Evolutionary conservation across 768 basidiomycete species (phyloP).

Genomic region (Trametes coccinea): DNA sequence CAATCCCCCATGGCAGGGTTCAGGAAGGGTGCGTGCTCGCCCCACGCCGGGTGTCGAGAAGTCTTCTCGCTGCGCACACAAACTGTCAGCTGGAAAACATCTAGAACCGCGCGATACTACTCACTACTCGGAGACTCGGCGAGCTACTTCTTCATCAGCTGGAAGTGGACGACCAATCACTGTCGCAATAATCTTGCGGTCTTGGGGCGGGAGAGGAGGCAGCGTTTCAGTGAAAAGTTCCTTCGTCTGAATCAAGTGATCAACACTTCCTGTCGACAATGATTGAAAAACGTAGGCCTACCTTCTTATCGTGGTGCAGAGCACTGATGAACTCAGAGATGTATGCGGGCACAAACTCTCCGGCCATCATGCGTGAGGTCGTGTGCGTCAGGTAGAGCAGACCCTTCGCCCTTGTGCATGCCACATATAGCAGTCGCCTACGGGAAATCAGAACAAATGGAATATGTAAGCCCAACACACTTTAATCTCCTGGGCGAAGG

Average conservation of each 20-base stretch:
- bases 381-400: constrained; percentile 62
- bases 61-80: constrained; percentile 1
- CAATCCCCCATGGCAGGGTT: neutral
- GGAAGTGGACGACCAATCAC: constrained; percentile 52
- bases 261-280: neutral
- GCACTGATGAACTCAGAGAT: constrained; percentile 60
- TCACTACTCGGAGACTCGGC: constrained; percentile 50
- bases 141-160: constrained; percentile 43
- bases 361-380: constrained; percentile 51
- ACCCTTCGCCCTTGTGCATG: constrained; percentile 81
- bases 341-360: constrained; percentile 50
- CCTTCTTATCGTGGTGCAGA: constrained; percentile 44
- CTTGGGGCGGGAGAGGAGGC: constrained; percentile 41
- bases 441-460: neutral
- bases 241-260: constrained; percentile 15
- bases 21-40: constrained; percentile 14
- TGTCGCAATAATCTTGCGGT: constrained; percentile 51
- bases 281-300: constrained; percentile 34
- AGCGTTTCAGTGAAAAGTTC: constrained; percentile 47
- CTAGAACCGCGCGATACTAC: constrained; percentile 25
- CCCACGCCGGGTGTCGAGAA: constrained; percentile 10
- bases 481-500: neutral
- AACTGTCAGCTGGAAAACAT: too few relatives aligned
- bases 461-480: neutral
- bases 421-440: constrained; percentile 85